A percentile compares a stretch with the other conserved stretches of the same genome.
phyloP scores from a whole-genome alignment of 2,329 filamentous ascomycete genomes.

The Aspergillus sp. region DNA sequence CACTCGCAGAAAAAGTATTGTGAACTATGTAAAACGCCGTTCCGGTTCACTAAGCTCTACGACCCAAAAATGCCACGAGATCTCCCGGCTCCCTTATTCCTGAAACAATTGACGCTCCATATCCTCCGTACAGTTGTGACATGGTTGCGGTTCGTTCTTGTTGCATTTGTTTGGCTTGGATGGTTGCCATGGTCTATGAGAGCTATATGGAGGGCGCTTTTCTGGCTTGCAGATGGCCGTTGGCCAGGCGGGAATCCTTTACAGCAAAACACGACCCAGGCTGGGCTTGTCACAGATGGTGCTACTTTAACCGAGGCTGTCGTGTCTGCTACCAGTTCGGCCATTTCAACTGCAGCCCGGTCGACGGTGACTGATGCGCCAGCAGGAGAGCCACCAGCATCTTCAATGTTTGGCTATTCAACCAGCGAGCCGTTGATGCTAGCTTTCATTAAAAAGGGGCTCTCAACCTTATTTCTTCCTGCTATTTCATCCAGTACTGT shows the following conservation, averaged over 20 bases:
- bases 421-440: conserved; percentile 41
- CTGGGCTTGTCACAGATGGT: conserved; percentile 20
- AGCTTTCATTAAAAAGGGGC: conserved; percentile 40
- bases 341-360: conserved; percentile 17
- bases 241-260: conserved; percentile 40
- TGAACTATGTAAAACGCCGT: conserved; percentile 97
- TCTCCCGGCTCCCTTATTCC: conserved; percentile 73
- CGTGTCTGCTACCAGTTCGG: conserved; percentile 16
- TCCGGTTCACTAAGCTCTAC: conserved; percentile 97
- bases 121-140: conserved; percentile 63
- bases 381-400: conserved; percentile 28
- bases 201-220: conserved; percentile 84
- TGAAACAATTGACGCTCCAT: conserved; percentile 70
- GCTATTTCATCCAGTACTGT: conserved; percentile 21
- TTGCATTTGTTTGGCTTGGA: conserved; percentile 79
- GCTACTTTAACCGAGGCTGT: conserved; percentile 17
- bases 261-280: conserved; percentile 14
- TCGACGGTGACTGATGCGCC: conserved; percentile 21
- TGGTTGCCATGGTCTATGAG: conserved; percentile 87
- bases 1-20: conserved; percentile 99
- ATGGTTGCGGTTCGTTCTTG: conserved; percentile 71
- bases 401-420: conserved; percentile 37
- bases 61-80: conserved; percentile 84
- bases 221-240: conserved; percentile 84
- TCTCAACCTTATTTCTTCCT: conserved; percentile 28